phyloP scores from a whole-genome alignment of 2,329 filamentous ascomycete genomes.

The Sporothrix dimorphospora region DNA sequence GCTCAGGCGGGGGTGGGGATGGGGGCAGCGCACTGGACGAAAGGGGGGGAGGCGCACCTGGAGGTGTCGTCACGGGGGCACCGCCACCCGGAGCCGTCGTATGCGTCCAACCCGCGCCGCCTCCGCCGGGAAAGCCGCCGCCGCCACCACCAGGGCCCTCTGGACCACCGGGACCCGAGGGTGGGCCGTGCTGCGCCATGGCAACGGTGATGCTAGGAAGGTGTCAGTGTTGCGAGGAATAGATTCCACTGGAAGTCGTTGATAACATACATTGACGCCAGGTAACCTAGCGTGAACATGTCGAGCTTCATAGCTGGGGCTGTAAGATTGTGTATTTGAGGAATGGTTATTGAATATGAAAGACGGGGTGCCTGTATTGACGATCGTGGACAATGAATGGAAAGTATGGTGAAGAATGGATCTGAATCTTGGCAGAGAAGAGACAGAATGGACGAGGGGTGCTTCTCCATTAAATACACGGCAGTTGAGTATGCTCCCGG shows the following conservation, averaged over 20 bases:
- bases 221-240: not conserved
- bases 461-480: not conserved
- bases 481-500: not conserved
- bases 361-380: no score
- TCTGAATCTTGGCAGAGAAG: not conserved
- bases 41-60: constrained; percentile 8
- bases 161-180: not conserved
- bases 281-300: not conserved
- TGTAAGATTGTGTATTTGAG: not conserved
- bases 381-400: not conserved
- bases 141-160: not conserved
- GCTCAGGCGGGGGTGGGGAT: not conserved
- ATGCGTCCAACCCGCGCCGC: not conserved
- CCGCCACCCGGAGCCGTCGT: not conserved
- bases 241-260: not conserved
- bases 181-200: constrained; percentile 17
- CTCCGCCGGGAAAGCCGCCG: not conserved
- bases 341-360: not conserved
- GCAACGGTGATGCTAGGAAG: not conserved
- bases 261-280: constrained; percentile 4
- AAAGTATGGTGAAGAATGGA: not conserved
- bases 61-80: not conserved
- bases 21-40: not conserved
- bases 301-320: not conserved
- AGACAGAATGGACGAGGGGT: not conserved